Percentiles rank a stretch among this genome's conserved stretches.
Evolutionary conservation across 176 grass and related monocot genomes (phyloP).

Genomic region (Carex kokanica): DNA sequence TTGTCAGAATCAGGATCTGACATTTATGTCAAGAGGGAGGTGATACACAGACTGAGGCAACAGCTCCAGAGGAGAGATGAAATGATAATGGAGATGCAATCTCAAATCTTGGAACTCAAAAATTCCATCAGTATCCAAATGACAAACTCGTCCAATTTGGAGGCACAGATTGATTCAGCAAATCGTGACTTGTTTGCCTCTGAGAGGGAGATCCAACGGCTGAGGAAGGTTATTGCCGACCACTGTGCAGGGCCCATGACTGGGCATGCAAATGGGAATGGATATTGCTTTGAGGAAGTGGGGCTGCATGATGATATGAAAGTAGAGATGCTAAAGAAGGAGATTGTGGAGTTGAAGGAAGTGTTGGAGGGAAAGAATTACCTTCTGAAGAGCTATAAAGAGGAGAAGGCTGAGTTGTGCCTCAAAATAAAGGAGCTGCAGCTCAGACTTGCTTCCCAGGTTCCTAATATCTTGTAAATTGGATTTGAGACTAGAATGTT

Average conservation of each 20-base stretch:
- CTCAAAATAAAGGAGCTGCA: conserved; percentile 47
- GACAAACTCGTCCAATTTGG: conserved; percentile 31
- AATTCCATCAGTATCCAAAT: conserved; percentile 41
- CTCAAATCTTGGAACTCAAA: conserved; percentile 38
- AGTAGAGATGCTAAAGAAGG: conserved; percentile 41
- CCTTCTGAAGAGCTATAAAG: conserved; percentile 50
- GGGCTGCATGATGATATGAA: conserved; percentile 10
- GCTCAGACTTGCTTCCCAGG: conserved; percentile 29
- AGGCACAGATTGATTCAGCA: conserved; percentile 35
- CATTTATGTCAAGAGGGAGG: conserved; percentile 46
- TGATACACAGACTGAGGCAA: conserved; percentile 45
- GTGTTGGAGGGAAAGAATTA: conserved; percentile 46
- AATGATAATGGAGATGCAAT: conserved; percentile 57
- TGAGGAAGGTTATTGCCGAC: conserved; percentile 50
- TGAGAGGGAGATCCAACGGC: conserved; percentile 46
- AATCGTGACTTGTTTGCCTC: conserved; percentile 40
- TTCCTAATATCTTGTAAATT: conserved; percentile 47
- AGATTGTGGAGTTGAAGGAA: conserved; percentile 40
- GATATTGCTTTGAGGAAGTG: conserved; percentile 28
- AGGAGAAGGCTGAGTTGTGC: conserved; percentile 44
- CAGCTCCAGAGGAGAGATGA: conserved; percentile 53
- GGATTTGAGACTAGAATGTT: not conserved
- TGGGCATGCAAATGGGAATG: conserved; percentile 9
- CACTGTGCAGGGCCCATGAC: conserved; percentile 29
- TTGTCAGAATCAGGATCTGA: conserved; percentile 54